phyloP scores from a whole-genome alignment of 345 rosid species.

The Geranium rotundifolium region DNA sequence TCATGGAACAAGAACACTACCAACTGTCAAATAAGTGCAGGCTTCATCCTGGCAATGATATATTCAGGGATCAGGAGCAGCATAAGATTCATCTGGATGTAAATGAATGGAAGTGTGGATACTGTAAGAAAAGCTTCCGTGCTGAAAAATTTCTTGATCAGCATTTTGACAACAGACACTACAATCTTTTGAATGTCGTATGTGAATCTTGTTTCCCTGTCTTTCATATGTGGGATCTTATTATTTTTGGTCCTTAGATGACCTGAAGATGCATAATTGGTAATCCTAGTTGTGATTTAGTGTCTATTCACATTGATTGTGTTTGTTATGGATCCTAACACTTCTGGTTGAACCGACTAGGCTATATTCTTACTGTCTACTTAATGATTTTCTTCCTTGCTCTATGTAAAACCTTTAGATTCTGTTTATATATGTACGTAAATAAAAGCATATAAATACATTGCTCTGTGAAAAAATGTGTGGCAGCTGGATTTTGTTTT shows the following conservation, averaged over 20 bases:
- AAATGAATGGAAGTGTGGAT: slow-evolving; percentile 84
- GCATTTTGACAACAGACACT: slow-evolving; percentile 72
- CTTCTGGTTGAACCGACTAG: too few relatives aligned
- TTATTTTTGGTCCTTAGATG: not conserved
- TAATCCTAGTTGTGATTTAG: too few relatives aligned
- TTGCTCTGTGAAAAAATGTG: too few relatives aligned
- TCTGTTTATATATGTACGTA: too few relatives aligned
- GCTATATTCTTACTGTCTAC: too few relatives aligned
- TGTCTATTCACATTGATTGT: too few relatives aligned
- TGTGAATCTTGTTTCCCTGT: slow-evolving; percentile 25
- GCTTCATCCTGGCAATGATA: slow-evolving; percentile 72
- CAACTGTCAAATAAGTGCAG: slow-evolving; percentile 51
- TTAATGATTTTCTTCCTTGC: too few relatives aligned
- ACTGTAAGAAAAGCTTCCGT: slow-evolving; percentile 84
- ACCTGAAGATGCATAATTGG: too few relatives aligned
- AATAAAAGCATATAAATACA: too few relatives aligned
- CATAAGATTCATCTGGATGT: slow-evolving; percentile 70
- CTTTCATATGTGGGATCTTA: slow-evolving; percentile 2
- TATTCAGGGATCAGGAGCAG: slow-evolving; percentile 82
- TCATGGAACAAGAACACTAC: slow-evolving; percentile 57
- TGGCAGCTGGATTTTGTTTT: too few relatives aligned
- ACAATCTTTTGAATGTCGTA: slow-evolving; percentile 71
- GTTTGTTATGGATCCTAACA: too few relatives aligned
- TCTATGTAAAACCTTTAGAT: too few relatives aligned
- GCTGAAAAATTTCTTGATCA: slow-evolving; percentile 75